These are phyloP conservation scores for Mycoemilia scoparia DNA, from an alignment of 192 early-diverging fungal genomes.

Conservation along the genomic window DNA sequence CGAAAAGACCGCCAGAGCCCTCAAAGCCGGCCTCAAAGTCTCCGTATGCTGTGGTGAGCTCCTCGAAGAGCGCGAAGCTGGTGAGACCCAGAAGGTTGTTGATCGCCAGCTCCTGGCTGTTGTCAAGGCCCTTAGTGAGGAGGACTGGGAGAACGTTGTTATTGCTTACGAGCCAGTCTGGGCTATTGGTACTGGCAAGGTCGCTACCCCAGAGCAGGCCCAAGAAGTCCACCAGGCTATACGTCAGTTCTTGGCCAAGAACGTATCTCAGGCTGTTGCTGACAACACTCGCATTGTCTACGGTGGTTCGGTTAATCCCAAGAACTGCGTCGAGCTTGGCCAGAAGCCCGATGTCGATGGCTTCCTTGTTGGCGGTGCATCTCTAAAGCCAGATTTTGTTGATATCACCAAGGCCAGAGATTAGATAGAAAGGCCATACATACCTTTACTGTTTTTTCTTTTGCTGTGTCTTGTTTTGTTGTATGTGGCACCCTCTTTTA, in stretches of 20 bases:
- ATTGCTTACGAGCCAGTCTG: conserved; percentile 99
- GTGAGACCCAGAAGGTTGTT: conserved; percentile 69
- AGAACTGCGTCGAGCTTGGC: conserved; percentile 63
- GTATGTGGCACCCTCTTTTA: too few relatives aligned
- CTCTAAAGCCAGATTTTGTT: conserved; percentile 78
- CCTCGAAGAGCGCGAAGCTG: conserved; percentile 80
- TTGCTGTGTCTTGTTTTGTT: too few relatives aligned
- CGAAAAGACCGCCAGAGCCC: conserved; percentile 74
- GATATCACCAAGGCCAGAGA: conserved; percentile 38
- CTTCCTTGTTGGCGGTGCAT: conserved; percentile 98
- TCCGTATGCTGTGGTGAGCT: conserved; percentile 95
- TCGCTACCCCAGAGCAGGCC: conserved; percentile 85
- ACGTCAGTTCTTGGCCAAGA: conserved; percentile 66
- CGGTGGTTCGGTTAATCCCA: conserved; percentile 86
- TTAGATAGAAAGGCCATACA: too few relatives aligned
- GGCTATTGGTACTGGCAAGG: conserved; percentile 99
- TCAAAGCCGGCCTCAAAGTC: conserved; percentile 75
- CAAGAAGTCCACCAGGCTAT: conserved; percentile 89
- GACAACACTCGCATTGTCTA: conserved; percentile 86
- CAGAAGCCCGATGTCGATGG: conserved; percentile 89
- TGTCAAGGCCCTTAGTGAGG: conserved; percentile 38
- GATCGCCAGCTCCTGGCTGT: conserved; percentile 81
- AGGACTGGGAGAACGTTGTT: conserved; percentile 85
- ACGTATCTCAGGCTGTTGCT: conserved; percentile 72
- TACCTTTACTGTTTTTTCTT: too few relatives aligned